Conservation (phyloP, 257 asterid species). For the Nicotiana undulata region DNA sequence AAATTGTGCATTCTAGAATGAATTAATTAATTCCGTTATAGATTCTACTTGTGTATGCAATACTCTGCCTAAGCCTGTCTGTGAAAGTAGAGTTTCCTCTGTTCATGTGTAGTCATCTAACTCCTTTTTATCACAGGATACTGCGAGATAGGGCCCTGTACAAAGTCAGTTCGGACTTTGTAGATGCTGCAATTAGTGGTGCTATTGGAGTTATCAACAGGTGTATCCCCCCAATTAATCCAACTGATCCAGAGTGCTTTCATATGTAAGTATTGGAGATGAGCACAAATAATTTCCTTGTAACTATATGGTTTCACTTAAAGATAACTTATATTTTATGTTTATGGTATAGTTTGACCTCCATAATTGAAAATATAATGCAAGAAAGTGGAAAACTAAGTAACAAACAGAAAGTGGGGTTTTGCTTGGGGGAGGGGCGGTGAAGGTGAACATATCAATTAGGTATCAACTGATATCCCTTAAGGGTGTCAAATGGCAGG, state of each 20-base stretch:
- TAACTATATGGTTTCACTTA: neutral
- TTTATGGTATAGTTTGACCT: neutral
- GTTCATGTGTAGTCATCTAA: neutral
- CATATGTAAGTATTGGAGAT: conserved; percentile 58
- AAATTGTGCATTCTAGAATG: neutral
- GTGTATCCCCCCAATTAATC: conserved; percentile 93
- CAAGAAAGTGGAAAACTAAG: neutral
- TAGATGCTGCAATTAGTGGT: conserved; percentile 87
- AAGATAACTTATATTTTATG: neutral
- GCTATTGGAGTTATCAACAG: conserved; percentile 88
- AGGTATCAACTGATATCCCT: neutral
- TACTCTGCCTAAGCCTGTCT: neutral
- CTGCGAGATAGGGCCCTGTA: conserved; percentile 89
- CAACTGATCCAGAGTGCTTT: conserved; percentile 95
- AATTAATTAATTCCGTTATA: neutral
- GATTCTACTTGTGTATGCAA: neutral
- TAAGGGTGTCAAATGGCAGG: neutral
- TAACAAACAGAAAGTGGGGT: neutral
- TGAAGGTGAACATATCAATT: neutral
- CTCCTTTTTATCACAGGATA: conserved; percentile 44
- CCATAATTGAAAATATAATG: neutral
- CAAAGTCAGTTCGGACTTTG: conserved; percentile 88
- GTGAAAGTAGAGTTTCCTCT: neutral
- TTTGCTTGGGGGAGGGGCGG: neutral
- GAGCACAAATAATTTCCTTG: neutral